Percentiles rank a stretch among this genome's conserved stretches.
phyloP scores from a whole-genome alignment of 176 grass and related monocot genomes.

The Cocos nucifera region DNA sequence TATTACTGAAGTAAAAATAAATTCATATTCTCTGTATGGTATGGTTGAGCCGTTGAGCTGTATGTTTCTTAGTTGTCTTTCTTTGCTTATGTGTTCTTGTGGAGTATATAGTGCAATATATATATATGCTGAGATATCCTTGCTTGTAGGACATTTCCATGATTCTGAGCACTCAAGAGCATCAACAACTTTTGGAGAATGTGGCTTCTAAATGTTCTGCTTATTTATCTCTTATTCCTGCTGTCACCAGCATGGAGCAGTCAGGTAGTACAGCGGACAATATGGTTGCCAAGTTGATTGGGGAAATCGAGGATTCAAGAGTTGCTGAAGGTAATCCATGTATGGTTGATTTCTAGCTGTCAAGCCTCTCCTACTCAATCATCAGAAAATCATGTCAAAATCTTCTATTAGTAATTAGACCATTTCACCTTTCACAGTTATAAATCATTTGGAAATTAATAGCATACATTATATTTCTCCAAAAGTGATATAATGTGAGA shows the following conservation, averaged over 20 bases:
- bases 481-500: too few relatives aligned
- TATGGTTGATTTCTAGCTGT: neutral
- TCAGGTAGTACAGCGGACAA: slow-evolving; percentile 26
- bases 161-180: slow-evolving; percentile 85
- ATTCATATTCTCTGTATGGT: too few relatives aligned
- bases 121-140: slow-evolving; percentile 15
- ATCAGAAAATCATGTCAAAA: too few relatives aligned
- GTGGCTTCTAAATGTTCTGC: slow-evolving; percentile 76
- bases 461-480: too few relatives aligned
- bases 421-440: too few relatives aligned
- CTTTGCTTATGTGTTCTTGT: neutral
- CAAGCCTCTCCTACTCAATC: too few relatives aligned
- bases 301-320: slow-evolving; percentile 41
- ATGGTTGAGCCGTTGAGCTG: too few relatives aligned
- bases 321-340: slow-evolving; percentile 21
- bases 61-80: too few relatives aligned
- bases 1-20: too few relatives aligned
- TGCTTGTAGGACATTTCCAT: slow-evolving; percentile 74
- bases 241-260: slow-evolving; percentile 41
- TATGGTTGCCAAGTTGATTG: slow-evolving; percentile 45
- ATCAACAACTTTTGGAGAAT: slow-evolving; percentile 57
- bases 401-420: too few relatives aligned
- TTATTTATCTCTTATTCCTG: slow-evolving; percentile 67
- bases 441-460: too few relatives aligned
- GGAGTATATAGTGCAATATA: too few relatives aligned